Evolutionary conservation across 345 rosid genomes (phyloP), one percentile per base, ranked within the genome.

Genomic region (Sonneratia alba): DNA sequence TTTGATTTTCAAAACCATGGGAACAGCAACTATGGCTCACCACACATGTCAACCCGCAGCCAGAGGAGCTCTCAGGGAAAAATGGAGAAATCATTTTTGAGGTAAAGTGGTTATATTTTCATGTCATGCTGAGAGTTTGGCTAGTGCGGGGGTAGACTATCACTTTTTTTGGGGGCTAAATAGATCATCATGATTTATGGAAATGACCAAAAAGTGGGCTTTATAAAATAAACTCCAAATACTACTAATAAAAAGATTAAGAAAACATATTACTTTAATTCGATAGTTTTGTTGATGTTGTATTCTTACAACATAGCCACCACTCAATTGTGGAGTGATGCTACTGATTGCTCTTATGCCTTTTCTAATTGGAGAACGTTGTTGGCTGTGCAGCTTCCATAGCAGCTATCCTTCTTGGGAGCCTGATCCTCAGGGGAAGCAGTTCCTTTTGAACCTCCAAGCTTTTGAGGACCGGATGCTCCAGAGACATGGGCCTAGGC

Each of bases 61-160:
- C 79, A 80, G 80, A 89, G 92, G 84, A 96, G 99, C 76, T 92
- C 93, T 68, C 98, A 96, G 69, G 99, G 99, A 74, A 96, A 96
- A 87, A 79, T 96, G 88, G 99, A 92, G 86, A 96, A 96, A 80
- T 92, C 99, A 53, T 91, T 96, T 83, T 84, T 96, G 83, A 87
- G 99, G 99, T 96, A 18, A 62, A 62, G 37, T 43, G 15, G n/a
- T 16, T 53, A 19, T 16, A 3, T 53, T 53, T 53, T 13, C 57
- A 53, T 7, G 7, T 19, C 15, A 4, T 53, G 7, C 16, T 16
- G 57, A 53, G 63, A 22, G 9, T 57, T 57, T n/a, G 63, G 12
- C 27, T 22, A 6, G 13, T 21, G 32, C 6, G 32, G 45, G 32
- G 45, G 45, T 42, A 42, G 6, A 42, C 2, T 9, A 42, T 42